Conservation (phyloP, 169 alveolate species). For the Hammondia hammondi region DNA sequence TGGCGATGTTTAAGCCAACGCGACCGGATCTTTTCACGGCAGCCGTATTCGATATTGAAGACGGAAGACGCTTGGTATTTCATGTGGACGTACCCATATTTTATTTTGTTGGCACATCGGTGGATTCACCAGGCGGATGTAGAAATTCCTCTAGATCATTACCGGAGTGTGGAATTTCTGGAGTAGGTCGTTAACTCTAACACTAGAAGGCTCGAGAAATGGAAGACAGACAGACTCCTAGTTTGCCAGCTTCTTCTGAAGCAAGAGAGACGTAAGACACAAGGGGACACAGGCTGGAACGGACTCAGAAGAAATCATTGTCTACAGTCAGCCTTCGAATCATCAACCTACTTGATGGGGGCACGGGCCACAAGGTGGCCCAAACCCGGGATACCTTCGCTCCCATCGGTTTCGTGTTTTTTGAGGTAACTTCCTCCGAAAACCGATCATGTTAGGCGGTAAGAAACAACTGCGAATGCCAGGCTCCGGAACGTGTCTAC, state of each 20-base stretch:
- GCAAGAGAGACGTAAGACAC: constrained; percentile 59
- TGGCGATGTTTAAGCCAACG: constrained; percentile 66
- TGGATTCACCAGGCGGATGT: constrained; percentile 51
- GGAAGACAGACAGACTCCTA: constrained; percentile 40
- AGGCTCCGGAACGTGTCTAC: constrained; percentile 68
- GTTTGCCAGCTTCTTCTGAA: constrained; percentile 66
- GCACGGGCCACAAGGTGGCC: constrained; percentile 54
- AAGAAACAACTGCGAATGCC: neutral
- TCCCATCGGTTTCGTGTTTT: constrained; percentile 68
- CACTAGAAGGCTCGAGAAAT: neutral
- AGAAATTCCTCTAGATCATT: constrained; percentile 53
- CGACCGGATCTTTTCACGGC: constrained; percentile 54
- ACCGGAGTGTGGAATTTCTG: constrained; percentile 65
- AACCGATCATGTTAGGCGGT: neutral
- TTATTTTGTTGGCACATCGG: neutral
- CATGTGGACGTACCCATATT: neutral
- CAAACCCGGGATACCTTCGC: constrained; percentile 60
- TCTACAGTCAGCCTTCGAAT: constrained; percentile 59
- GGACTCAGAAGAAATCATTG: neutral
- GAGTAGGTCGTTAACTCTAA: constrained; percentile 27
- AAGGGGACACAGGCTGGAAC: neutral
- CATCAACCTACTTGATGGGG: constrained; percentile 58
- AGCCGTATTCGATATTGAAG: constrained; percentile 66
- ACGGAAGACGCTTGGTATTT: constrained; percentile 65
- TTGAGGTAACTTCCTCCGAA: constrained; percentile 41